These are phyloP conservation scores for Epichloe gansuensis DNA, from an alignment of 2,329 filamentous ascomycete genomes.

Conservation along the genomic window DNA sequence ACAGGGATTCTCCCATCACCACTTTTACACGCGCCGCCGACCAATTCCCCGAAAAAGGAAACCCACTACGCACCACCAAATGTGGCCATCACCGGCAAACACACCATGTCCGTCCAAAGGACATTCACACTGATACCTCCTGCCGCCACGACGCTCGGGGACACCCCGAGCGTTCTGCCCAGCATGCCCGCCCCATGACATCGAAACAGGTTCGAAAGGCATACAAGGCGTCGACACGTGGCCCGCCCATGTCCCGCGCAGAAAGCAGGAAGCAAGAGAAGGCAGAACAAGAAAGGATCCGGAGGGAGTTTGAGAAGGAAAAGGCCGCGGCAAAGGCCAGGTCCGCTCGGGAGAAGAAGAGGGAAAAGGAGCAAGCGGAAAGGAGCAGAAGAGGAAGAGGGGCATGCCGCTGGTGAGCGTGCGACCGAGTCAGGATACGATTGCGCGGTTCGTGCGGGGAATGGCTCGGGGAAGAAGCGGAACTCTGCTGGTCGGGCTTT, in stretches of 20 bases:
- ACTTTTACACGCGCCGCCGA: not conserved
- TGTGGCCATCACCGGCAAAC: slow-evolving; percentile 4
- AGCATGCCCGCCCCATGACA: slow-evolving; percentile 21
- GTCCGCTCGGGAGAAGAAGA: slow-evolving; percentile 41
- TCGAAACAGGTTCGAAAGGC: slow-evolving; percentile 29
- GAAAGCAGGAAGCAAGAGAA: slow-evolving; percentile 27
- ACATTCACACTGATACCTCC: slow-evolving; percentile 33
- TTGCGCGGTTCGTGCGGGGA: slow-evolving; percentile 37
- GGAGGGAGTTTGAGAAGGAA: slow-evolving; percentile 38
- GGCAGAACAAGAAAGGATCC: slow-evolving; percentile 42
- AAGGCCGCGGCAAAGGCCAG: slow-evolving; percentile 35
- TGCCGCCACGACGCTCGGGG: slow-evolving; percentile 6
- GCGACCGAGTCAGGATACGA: slow-evolving; percentile 44
- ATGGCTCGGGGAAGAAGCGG: slow-evolving; percentile 20
- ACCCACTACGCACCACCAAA: not conserved
- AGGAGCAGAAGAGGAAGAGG: slow-evolving; percentile 37
- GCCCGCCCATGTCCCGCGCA: slow-evolving; percentile 26
- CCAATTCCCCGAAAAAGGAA: not conserved
- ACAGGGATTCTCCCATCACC: not conserved
- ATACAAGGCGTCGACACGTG: slow-evolving; percentile 22
- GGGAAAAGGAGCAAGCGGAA: slow-evolving; percentile 38
- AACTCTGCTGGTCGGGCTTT: not conserved
- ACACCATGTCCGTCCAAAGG: slow-evolving; percentile 26
- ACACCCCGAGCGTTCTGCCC: not conserved
- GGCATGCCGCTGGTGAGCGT: slow-evolving; percentile 43